Percentiles rank a stretch among this genome's conserved stretches.
Evolutionary conservation across 2,329 filamentous ascomycete species (phyloP).

Genomic region (Decorospora gaudefroyi): DNA sequence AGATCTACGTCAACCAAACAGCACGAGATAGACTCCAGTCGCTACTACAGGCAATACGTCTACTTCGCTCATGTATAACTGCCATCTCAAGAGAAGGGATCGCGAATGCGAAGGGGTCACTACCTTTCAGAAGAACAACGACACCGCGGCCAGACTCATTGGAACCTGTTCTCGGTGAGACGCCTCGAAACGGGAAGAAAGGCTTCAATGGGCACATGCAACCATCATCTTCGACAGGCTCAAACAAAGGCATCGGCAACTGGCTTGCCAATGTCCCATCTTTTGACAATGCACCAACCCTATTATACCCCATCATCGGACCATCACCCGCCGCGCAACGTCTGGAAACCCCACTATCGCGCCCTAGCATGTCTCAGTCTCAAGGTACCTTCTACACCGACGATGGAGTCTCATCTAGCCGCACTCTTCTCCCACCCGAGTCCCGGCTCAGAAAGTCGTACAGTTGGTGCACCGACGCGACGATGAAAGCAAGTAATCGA

Average conservation of each 20-base stretch:
- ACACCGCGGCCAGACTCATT: slow-evolving; percentile 32
- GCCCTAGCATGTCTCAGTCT: slow-evolving; percentile 22
- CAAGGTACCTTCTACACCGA: slow-evolving; percentile 40
- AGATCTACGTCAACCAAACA: slow-evolving; percentile 32
- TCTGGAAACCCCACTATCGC: slow-evolving; percentile 19
- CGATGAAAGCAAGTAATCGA: slow-evolving; percentile 18
- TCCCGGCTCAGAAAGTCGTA: slow-evolving; percentile 26
- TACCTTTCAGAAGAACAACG: slow-evolving; percentile 20
- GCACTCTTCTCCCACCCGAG: slow-evolving; percentile 26
- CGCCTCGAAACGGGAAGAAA: slow-evolving; percentile 25
- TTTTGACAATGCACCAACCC: slow-evolving; percentile 24
- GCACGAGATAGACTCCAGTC: slow-evolving; percentile 32
- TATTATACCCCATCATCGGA: slow-evolving; percentile 22
- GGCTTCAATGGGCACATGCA: slow-evolving; percentile 21
- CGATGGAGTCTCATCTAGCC: slow-evolving; percentile 28
- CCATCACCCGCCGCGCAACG: not conserved
- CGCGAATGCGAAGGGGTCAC: slow-evolving; percentile 10
- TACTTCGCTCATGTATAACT: slow-evolving; percentile 33
- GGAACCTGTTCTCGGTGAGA: slow-evolving; percentile 28
- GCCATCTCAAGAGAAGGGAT: slow-evolving; percentile 21
- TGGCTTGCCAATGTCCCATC: slow-evolving; percentile 39
- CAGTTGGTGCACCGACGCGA: slow-evolving; percentile 32
- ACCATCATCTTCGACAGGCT: slow-evolving; percentile 11
- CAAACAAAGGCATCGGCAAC: slow-evolving; percentile 31
- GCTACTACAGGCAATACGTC: slow-evolving; percentile 28